Evolutionary conservation across 2,329 filamentous ascomycete genomes (phyloP).

Genomic region (Blastomyces gilchristii): DNA sequence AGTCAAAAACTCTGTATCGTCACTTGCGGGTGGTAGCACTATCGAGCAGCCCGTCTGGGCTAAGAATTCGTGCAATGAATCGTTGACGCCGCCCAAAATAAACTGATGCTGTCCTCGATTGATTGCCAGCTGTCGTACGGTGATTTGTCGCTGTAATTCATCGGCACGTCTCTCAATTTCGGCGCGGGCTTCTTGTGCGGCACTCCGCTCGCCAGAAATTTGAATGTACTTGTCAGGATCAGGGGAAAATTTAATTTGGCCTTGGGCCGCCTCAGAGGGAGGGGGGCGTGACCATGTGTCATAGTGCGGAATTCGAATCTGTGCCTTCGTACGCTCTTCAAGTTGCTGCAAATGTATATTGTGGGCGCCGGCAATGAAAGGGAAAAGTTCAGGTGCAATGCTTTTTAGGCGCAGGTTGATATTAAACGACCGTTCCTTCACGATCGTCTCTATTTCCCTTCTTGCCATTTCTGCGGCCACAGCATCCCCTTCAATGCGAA

Average conservation of each 20-base stretch:
- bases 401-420: conserved; percentile 71
- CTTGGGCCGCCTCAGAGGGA: conserved; percentile 52
- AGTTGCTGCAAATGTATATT: conserved; percentile 58
- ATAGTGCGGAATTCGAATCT: conserved; percentile 73
- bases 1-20: conserved; percentile 73
- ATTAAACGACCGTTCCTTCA: conserved; percentile 72
- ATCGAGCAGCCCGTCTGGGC: conserved; percentile 83
- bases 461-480: conserved; percentile 75
- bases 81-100: conserved; percentile 75
- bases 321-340: conserved; percentile 63
- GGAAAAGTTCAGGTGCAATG: conserved; percentile 86
- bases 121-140: conserved; percentile 68
- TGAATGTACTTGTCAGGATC: conserved; percentile 69
- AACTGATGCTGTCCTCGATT: conserved; percentile 87
- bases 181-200: conserved; percentile 67
- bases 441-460: conserved; percentile 76
- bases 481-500: conserved; percentile 82
- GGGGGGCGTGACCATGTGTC: conserved; percentile 61
- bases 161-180: conserved; percentile 71
- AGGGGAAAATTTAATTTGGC: conserved; percentile 60
- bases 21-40: conserved; percentile 62
- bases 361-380: conserved; percentile 78
- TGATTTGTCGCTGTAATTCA: conserved; percentile 64
- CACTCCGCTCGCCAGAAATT: conserved; percentile 72
- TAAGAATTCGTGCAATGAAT: conserved; percentile 76